A percentile compares a stretch with the other conserved stretches of the same genome.
These are phyloP conservation scores for Paecilomyces fulvus DNA, from an alignment of 2,329 filamentous ascomycete genomes.

Conservation along the genomic window DNA sequence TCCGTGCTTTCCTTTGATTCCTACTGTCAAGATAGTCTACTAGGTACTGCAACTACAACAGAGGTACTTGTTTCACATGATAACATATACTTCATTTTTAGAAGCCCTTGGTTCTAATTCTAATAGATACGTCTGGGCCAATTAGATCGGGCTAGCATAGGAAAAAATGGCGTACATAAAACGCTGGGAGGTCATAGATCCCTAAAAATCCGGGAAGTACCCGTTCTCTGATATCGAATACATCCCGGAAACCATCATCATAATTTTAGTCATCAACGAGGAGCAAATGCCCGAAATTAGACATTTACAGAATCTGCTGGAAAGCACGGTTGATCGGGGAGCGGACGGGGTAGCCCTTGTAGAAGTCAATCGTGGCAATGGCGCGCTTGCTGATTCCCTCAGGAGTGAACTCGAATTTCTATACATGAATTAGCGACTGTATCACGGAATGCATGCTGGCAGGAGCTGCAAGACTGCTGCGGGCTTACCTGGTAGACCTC, in stretches of 20 bases:
- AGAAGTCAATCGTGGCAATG: conserved; percentile 87
- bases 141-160: background rate
- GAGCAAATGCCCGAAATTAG: conserved; percentile 3
- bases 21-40: background rate
- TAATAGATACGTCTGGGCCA: background rate
- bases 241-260: background rate
- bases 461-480: no score
- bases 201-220: background rate
- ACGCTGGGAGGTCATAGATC: background rate
- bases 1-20: background rate
- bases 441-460: conserved; percentile 22
- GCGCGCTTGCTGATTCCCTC: conserved; percentile 96
- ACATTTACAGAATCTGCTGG: conserved; percentile 80
- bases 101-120: background rate
- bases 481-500: conserved; percentile 88
- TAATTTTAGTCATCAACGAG: background rate
- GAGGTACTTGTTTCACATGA: background rate
- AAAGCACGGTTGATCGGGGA: conserved; percentile 96
- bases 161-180: background rate
- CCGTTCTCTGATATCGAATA: background rate
- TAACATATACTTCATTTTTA: background rate
- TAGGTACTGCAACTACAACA: background rate
- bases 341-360: conserved; percentile 89
- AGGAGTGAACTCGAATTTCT: conserved; percentile 99
- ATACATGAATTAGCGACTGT: conserved; percentile 16